A percentile compares a stretch with the other conserved stretches of the same genome.
Conservation (phyloP, 768 basidiomycete genomes). For the Boletellus ananas region DNA sequence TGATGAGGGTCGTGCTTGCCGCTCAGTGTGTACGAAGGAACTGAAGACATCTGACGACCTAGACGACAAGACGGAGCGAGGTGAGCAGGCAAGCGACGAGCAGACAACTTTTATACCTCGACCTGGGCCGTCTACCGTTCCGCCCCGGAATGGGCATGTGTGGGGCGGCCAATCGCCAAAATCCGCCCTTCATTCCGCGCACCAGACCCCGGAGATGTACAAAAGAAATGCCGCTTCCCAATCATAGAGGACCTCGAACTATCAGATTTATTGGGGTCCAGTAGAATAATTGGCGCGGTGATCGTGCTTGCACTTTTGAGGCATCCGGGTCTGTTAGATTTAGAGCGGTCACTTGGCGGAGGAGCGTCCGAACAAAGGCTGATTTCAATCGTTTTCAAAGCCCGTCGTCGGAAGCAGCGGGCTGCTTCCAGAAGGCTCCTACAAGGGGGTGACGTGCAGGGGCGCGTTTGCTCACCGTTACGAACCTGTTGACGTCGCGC, state of each 20-base stretch:
- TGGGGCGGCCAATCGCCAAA: conserved; percentile 20
- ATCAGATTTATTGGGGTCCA: conserved; percentile 7
- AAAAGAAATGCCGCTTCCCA: neutral
- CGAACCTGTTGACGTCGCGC: too few relatives aligned
- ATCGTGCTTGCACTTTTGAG: neutral
- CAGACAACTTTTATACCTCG: conserved; percentile 14
- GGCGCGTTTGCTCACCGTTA: neutral
- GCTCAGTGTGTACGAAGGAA: conserved; percentile 13
- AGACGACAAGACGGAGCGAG: neutral
- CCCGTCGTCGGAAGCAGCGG: neutral
- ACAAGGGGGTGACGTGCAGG: neutral
- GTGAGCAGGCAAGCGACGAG: neutral
- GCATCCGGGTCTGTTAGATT: neutral
- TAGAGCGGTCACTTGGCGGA: conserved; percentile 4
- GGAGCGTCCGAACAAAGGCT: neutral
- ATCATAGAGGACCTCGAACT: conserved; percentile 9
- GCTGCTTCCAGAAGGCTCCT: neutral
- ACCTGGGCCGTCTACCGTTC: neutral
- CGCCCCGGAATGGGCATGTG: neutral
- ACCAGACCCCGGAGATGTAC: neutral
- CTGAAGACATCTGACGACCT: conserved; percentile 17
- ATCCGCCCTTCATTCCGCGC: conserved; percentile 1
- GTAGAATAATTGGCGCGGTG: neutral
- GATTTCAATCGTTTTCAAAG: neutral
- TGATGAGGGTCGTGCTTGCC: conserved; percentile 24